Base-by-base conservation (phyloP, 1,284 basidiomycete species). In the Coniophora puteana region DNA sequence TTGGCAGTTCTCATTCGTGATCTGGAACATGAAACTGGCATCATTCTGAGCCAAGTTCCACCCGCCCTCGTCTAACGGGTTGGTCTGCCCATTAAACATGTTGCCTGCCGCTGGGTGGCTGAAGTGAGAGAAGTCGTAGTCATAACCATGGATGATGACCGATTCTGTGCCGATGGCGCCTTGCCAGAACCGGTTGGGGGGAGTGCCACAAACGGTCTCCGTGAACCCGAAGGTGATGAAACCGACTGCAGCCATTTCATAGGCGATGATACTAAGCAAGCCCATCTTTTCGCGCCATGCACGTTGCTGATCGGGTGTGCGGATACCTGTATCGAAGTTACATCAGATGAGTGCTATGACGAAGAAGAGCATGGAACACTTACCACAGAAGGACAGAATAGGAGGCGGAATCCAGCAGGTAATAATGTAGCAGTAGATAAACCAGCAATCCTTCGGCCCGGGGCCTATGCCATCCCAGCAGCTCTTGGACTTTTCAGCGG, bases 211-310 rank as follows among this genome's bases (percentile, higher is more conserved):
- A 25, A 99, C 94, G 38, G 84, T 71, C 58, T 93, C 80, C 4
- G 94, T 98, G 72, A 99, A 99, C n/a, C 96, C 95, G 67, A 99
- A 99, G 2, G 95, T 99, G 60, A 99, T 75, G 78, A 93, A 99
- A 64, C 94, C 95, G 59, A 99, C 96, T 35, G 73, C 78, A 17
- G 87, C 86, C 95, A 99, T 98, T 51, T 93, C 78, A 16, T 63
- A 7, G 13, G 79, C 60, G 53, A 96, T 91, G 63, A 98, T 77
- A 49, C 74, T 71, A 43, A 99, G 71, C 23, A 99, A 78, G 25
- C 95, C 95, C 66, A 98, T 94, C 73, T 99, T 99, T 67, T 99
- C 95, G 48, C 96, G 78, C 91, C 94, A 99, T 30, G 95, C 95
- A 40, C 93, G 82, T 64, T 95, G 93, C 53, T 91, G 89, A 52